A percentile compares a stretch with the other conserved stretches of the same genome.
These are phyloP conservation scores for Tetragonia tetragonoides DNA, from an alignment of 148 eudicot species.

Conservation along the genomic window DNA sequence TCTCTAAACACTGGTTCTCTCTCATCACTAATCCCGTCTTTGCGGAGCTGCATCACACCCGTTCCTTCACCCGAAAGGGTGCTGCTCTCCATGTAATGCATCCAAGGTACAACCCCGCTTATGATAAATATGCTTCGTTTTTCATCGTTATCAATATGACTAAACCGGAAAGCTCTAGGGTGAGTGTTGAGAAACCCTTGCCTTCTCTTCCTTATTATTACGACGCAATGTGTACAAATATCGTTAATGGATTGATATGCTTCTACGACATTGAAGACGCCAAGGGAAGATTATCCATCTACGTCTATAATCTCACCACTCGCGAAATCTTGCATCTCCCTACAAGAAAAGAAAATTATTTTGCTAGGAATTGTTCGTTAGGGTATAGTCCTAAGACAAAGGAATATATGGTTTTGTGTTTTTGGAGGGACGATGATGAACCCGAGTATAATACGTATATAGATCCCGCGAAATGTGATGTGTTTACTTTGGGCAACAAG, in stretches of 20 bases:
- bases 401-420: background rate
- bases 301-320: background rate
- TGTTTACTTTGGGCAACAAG: background rate
- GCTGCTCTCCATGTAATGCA: background rate
- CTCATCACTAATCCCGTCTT: background rate
- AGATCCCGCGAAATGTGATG: background rate
- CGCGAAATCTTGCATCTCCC: background rate
- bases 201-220: background rate
- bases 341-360: too few species aligned
- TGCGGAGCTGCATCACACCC: background rate
- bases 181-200: background rate
- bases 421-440: background rate
- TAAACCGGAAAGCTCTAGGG: background rate
- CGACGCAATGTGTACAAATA: background rate
- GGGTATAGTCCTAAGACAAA: slow-evolving; percentile 4
- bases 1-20: background rate
- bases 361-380: background rate
- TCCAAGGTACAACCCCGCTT: background rate
- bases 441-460: background rate
- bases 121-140: too few species aligned
- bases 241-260: slow-evolving; percentile 7
- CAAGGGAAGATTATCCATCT: background rate
- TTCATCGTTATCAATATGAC: background rate
- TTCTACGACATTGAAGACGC: background rate
- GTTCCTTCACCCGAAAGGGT: too few species aligned